Evolutionary conservation across 805 yeast species (phyloP).

Genomic region (Zygotorulaspora florentina): DNA sequence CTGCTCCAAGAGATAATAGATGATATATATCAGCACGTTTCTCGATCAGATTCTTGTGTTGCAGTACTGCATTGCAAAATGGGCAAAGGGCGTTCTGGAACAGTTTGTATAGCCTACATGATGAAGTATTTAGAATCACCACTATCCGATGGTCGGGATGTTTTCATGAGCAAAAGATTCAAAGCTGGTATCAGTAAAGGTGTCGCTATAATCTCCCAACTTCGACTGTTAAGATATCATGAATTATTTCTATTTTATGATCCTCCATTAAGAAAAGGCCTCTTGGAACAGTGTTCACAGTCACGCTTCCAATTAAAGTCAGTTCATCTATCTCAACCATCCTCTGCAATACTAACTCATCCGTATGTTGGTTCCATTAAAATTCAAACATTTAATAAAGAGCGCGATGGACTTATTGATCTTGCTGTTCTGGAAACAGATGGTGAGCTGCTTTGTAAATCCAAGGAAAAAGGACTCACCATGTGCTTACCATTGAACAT

Average conservation of each 20-base stretch:
- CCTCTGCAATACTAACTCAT: conserved; percentile 9
- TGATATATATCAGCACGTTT: conserved; percentile 45
- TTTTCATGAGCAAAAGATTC: conserved; percentile 59
- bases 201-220: conserved; percentile 67
- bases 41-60: conserved; percentile 38
- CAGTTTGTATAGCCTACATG: conserved; percentile 65
- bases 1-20: conserved; percentile 43
- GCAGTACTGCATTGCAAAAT: conserved; percentile 82
- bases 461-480: conserved; percentile 7
- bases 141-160: conserved; percentile 44
- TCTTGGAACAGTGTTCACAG: conserved; percentile 11
- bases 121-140: conserved; percentile 44
- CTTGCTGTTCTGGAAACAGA: conserved; percentile 14
- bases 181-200: conserved; percentile 55
- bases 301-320: conserved; percentile 17
- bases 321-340: conserved; percentile 19
- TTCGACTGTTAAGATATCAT: conserved; percentile 60
- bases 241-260: conserved; percentile 27
- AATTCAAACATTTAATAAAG: conserved; percentile 20
- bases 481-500: conserved; percentile 10
- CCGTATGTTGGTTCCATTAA: conserved; percentile 16
- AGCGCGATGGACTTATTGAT: conserved; percentile 15
- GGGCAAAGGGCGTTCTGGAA: conserved; percentile 91
- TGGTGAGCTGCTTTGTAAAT: conserved; percentile 7
- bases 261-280: conserved; percentile 6